These are phyloP conservation scores for Ogataea philodendri DNA, from an alignment of 805 yeast species.

Conservation along the genomic window DNA sequence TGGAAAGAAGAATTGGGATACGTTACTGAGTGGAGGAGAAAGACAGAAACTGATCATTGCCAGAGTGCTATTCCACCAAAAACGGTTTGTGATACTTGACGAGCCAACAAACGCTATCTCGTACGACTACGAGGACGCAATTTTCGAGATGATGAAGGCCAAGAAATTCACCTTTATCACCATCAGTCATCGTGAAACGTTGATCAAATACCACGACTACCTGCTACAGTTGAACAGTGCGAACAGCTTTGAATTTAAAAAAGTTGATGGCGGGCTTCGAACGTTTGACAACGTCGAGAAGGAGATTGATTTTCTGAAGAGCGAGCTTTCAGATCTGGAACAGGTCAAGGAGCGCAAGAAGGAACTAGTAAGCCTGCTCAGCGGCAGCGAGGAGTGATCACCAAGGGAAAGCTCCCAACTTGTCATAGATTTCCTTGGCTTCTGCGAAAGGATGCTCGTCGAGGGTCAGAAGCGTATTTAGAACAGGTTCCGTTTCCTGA, in stretches of 20 bases:
- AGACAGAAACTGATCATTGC: constrained; percentile 90
- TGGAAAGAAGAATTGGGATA: constrained; percentile 60
- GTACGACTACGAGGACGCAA: constrained; percentile 82
- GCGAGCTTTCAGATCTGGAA: constrained; percentile 57
- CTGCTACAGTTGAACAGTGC: constrained; percentile 64
- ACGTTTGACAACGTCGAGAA: constrained; percentile 64
- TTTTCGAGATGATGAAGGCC: constrained; percentile 70
- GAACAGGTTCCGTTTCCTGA: constrained; percentile 15
- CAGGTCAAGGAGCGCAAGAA: constrained; percentile 58
- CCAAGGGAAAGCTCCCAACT: constrained; percentile 25
- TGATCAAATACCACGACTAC: constrained; percentile 81
- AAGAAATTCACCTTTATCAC: constrained; percentile 77
- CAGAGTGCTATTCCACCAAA: constrained; percentile 74
- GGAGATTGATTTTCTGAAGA: constrained; percentile 67
- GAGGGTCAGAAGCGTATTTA: constrained; percentile 24
- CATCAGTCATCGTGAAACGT: constrained; percentile 76
- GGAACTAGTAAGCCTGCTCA: constrained; percentile 53
- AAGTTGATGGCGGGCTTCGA: constrained; percentile 30
- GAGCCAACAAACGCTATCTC: constrained; percentile 94
- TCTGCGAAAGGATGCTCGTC: constrained; percentile 32
- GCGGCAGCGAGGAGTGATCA: constrained; percentile 36
- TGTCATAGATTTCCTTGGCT: constrained; percentile 24
- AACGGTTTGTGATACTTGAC: constrained; percentile 79
- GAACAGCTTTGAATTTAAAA: constrained; percentile 49
- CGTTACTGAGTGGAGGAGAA: constrained; percentile 94